phyloP scores from a whole-genome alignment of 1,284 basidiomycete species.

The Malassezia nana region DNA sequence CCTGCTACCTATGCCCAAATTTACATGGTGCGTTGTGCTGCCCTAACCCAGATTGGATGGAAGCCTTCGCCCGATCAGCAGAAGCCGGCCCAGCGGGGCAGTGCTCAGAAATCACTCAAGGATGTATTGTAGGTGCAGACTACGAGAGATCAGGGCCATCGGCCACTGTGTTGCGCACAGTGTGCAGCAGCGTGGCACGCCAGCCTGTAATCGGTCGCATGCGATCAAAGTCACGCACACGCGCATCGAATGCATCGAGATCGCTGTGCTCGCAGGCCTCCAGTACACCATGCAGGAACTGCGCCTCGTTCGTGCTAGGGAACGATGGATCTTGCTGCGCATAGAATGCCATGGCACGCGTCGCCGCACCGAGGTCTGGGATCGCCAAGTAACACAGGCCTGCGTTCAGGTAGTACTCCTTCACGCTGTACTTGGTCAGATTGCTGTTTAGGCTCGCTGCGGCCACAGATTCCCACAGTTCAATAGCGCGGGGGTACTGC shows the following conservation, averaged over 20 bases:
- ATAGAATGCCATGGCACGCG: conserved; percentile 45
- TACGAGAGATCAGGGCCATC: conserved; percentile 46
- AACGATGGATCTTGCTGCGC: conserved; percentile 43
- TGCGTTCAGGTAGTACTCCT: conserved; percentile 89
- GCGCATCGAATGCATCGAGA: conserved; percentile 31
- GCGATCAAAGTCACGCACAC: conserved; percentile 43
- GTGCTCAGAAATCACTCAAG: conserved; percentile 67
- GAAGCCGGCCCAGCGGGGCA: conserved; percentile 73
- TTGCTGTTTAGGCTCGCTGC: conserved; percentile 69
- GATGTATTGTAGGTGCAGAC: conserved; percentile 51
- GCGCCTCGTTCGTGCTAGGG: conserved; percentile 43
- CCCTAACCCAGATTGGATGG: conserved; percentile 79
- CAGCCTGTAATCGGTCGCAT: conserved; percentile 41
- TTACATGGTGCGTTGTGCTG: conserved; percentile 61
- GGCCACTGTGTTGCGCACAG: conserved; percentile 36
- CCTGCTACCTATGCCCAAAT: conserved; percentile 95
- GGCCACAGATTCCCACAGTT: conserved; percentile 81
- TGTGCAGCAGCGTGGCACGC: conserved; percentile 38
- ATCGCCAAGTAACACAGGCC: conserved; percentile 81
- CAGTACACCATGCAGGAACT: conserved; percentile 42
- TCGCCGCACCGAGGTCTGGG: conserved; percentile 50
- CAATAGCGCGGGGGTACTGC: conserved; percentile 73
- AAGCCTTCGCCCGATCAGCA: conserved; percentile 76
- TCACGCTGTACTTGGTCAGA: conserved; percentile 95
- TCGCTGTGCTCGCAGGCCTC: conserved; percentile 42